These are phyloP conservation scores for Chamaenerion angustifolium DNA, from an alignment of 345 rosid species.

Conservation along the genomic window DNA sequence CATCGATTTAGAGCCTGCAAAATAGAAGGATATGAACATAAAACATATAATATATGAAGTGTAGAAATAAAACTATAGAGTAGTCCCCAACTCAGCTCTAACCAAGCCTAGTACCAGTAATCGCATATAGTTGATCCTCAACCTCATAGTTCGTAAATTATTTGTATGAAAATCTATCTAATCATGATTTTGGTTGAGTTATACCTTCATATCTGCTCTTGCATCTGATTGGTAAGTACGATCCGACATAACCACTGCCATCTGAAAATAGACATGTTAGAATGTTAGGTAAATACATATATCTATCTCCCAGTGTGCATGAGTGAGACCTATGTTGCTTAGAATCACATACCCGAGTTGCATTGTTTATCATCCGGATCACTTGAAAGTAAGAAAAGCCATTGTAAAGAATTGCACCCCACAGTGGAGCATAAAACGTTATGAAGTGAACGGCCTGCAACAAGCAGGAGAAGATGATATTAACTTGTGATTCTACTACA, in stretches of 20 bases:
- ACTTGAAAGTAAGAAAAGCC: constrained; percentile 90
- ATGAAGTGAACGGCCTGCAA: constrained; percentile 84
- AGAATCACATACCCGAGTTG: constrained; percentile 55
- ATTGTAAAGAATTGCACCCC: constrained; percentile 96
- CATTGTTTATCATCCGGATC: constrained; percentile 89
- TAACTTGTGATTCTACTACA: background rate
- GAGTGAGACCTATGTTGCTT: background rate
- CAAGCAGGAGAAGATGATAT: background rate
- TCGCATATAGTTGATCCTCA: too few species aligned
- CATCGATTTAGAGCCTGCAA: constrained; percentile 69
- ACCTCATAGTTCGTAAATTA: too few species aligned
- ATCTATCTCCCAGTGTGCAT: background rate
- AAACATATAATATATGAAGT: background rate
- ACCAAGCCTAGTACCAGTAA: too few species aligned
- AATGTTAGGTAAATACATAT: too few species aligned
- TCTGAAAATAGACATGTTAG: constrained; percentile 23
- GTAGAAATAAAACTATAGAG: too few species aligned
- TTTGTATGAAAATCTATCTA: too few species aligned
- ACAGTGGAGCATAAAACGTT: constrained; percentile 78
- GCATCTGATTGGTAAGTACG: constrained; percentile 45
- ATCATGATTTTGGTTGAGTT: background rate
- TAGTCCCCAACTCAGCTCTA: too few species aligned
- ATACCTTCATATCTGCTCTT: constrained; percentile 70
- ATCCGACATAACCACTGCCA: constrained; percentile 93
- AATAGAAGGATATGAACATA: constrained; percentile 7